Conservation (phyloP, 306 rosid species). For the Geum urbanum region DNA sequence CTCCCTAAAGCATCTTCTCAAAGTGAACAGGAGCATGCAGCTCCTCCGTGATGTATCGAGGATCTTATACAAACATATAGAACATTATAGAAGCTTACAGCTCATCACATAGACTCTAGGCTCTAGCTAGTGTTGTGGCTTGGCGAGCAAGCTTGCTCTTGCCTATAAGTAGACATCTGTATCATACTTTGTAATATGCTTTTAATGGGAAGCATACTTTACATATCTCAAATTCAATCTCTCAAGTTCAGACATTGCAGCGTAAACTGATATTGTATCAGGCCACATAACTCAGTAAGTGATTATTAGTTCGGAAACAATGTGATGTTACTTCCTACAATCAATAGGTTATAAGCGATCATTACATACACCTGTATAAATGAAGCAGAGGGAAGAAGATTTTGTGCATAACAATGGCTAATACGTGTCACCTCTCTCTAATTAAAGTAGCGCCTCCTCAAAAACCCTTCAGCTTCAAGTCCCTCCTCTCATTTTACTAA, state of each 20-base stretch:
- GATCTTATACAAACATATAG: no score
- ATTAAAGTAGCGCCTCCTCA: conserved; percentile 22
- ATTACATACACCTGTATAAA: conserved; percentile 30
- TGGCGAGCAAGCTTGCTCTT: no score
- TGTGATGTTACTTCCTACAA: conserved; percentile 27
- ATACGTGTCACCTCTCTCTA: conserved; percentile 27
- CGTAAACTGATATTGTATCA: conserved; percentile 7
- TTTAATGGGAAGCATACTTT: no score
- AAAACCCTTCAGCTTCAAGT: conserved; percentile 16
- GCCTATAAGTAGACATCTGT: no score
- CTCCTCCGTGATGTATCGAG: no score
- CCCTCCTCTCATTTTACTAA: conserved; percentile 25
- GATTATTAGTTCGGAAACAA: conserved; percentile 11
- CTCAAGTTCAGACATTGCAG: conserved; percentile 5
- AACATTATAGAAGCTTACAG: no score
- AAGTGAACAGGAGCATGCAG: no score
- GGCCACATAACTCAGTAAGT: conserved; percentile 11
- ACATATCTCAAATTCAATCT: neutral
- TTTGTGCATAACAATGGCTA: conserved; percentile 15
- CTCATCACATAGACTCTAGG: no score
- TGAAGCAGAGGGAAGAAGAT: conserved; percentile 14
- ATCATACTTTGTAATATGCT: no score
- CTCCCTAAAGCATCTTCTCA: no score
- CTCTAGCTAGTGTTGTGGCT: no score
- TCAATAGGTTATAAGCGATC: conserved; percentile 18